Percentiles rank a stretch among this genome's conserved stretches.
These are phyloP conservation scores for Penicillium cinerascens DNA, from an alignment of 495 filamentous ascomycete genomes.

Conservation along the genomic window DNA sequence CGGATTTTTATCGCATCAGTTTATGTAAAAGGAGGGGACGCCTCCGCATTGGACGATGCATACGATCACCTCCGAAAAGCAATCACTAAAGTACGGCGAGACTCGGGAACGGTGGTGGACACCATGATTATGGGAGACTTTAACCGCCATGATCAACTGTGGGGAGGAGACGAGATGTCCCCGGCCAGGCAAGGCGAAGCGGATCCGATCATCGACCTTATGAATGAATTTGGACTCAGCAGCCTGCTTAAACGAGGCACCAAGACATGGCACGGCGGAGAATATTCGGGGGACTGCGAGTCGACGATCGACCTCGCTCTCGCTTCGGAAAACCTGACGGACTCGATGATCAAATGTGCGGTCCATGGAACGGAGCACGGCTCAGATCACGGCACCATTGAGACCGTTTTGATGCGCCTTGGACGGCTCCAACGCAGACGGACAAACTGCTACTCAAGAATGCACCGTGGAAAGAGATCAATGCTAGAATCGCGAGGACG, in stretches of 20 bases:
- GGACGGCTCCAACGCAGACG: conserved; percentile 6
- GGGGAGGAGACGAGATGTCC: conserved; percentile 32
- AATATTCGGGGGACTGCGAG: too few relatives aligned
- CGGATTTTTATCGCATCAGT: conserved; percentile 26
- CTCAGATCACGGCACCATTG: conserved; percentile 33
- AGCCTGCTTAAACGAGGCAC: too few relatives aligned
- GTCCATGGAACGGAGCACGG: conserved; percentile 28
- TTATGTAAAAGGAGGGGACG: conserved; percentile 20
- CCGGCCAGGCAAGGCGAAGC: conserved; percentile 29
- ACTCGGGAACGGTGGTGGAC: conserved; percentile 15
- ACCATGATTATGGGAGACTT: conserved; percentile 17
- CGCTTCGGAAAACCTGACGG: conserved; percentile 18
- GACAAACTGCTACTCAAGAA: too few relatives aligned
- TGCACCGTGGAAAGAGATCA: too few relatives aligned
- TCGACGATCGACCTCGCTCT: too few relatives aligned
- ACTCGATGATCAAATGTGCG: conserved; percentile 21
- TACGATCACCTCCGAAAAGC: conserved; percentile 13
- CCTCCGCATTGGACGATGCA: conserved; percentile 5
- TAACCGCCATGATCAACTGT: too few relatives aligned
- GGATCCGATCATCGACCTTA: conserved; percentile 34
- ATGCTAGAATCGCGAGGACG: too few relatives aligned
- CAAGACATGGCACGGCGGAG: too few relatives aligned
- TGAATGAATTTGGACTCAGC: conserved; percentile 8
- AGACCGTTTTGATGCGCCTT: conserved; percentile 24
- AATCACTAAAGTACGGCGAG: conserved; percentile 11